Conservation (phyloP, 2,329 filamentous ascomycete genomes). For the Chaetomiaceae sp. region DNA sequence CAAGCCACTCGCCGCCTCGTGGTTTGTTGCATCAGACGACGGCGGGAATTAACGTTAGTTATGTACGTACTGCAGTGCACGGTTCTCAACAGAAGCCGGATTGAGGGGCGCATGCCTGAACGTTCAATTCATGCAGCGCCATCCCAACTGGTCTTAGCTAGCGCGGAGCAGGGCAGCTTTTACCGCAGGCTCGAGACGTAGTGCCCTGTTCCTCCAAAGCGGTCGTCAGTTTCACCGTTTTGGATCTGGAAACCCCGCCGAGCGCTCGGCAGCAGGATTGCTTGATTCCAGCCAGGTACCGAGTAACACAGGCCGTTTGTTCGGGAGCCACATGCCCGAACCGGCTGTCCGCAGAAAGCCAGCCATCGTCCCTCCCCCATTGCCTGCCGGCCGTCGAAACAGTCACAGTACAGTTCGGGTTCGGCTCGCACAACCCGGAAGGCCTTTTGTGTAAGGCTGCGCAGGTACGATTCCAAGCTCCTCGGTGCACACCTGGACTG, state of each 20-base stretch:
- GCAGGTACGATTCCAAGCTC: too few relatives aligned
- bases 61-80: constrained; percentile 1
- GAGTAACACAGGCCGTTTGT: constrained; percentile 3
- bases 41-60: too few relatives aligned
- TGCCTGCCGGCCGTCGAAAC: too few relatives aligned
- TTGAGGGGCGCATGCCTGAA: constrained; percentile 9
- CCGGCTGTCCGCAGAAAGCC: neutral
- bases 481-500: too few relatives aligned
- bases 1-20: too few relatives aligned
- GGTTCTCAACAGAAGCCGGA: neutral
- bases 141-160: too few relatives aligned
- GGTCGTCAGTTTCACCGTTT: neutral
- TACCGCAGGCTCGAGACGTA: too few relatives aligned
- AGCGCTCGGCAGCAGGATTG: neutral
- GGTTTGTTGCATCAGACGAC: too few relatives aligned
- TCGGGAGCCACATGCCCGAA: constrained; percentile 6
- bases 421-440: too few relatives aligned
- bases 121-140: constrained; percentile 17
- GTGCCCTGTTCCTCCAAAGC: too few relatives aligned
- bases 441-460: neutral
- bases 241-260: neutral
- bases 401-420: too few relatives aligned
- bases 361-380: neutral
- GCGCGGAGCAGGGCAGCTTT: too few relatives aligned
- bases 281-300: neutral